Base-by-base conservation (phyloP, 495 filamentous ascomycete species). In the Astrothelium subdiscretum region DNA sequence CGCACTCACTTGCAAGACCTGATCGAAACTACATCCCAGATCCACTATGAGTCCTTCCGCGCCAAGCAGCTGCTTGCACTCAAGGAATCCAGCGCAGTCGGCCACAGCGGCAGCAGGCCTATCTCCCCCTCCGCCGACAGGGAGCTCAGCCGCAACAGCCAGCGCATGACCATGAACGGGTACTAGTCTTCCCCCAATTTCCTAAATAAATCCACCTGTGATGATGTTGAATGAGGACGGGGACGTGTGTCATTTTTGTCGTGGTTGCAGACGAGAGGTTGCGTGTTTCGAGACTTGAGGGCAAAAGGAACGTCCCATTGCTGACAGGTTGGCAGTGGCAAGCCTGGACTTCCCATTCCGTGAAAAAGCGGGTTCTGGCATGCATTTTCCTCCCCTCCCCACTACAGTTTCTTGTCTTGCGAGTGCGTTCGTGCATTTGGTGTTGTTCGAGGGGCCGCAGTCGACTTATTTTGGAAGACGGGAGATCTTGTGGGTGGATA, bases 31-130 rank as follows among this genome's bases (percentile, higher is more conserved):
- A 99, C 94, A n/a, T 96, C 92, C 67, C 94, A 97, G 80, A 99
- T 97, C 77, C 94, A 99, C 80, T 99, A 99, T 79, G 94, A 99
- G 81, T 95, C 90, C 58, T 99, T 97, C 91, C 92, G 94, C 77
- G 92, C 94, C 67, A 99, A 97, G 84, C 95, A 99, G 77, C 81
- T 99, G 69, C 76, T 99, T 67, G 94, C 94, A 58, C 82, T 99
- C 69, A 97, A 97, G 84, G 94, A 99, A 81, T 94, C 87, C 80
- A 96, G 90, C 73, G 90, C 89, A 63, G 88, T 89, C 61, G 85
- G 87, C 67, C 86, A 89, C 74, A 76, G 76, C 59, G 86, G 88
- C 66, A 94, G 90, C 80, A 81, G 94, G 72, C 94, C 94, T 64
- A 98, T 98, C 79, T 92, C 87, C 70, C 94, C 94, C 32, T 83